Evolutionary conservation across 345 rosid genomes (phyloP).

Genomic region (Populus ilicifolia): DNA sequence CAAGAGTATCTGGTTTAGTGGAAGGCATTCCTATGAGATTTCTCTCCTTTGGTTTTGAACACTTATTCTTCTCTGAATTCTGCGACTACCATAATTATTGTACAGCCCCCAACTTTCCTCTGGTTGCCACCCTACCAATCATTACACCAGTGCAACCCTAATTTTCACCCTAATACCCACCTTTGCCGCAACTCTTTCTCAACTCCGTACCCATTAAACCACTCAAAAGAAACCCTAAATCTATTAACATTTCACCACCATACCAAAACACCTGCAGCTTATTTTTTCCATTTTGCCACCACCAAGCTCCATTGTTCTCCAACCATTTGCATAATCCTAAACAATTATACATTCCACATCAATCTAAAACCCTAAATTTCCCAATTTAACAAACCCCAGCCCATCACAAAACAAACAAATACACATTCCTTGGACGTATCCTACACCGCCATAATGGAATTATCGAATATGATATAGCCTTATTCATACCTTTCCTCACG

Average conservation of each 20-base stretch:
- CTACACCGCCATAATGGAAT: not conserved
- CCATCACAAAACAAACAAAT: not conserved
- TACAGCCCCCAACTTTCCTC: not conserved
- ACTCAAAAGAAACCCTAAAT: not conserved
- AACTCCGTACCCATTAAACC: not conserved
- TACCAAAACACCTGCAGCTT: not conserved
- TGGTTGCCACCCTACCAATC: not conserved
- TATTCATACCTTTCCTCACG: slow-evolving; percentile 46
- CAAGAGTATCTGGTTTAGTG: not conserved
- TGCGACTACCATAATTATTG: not conserved
- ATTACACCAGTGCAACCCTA: not conserved
- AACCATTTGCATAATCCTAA: not conserved
- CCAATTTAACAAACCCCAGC: not conserved
- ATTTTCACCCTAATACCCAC: not conserved
- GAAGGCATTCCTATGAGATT: not conserved
- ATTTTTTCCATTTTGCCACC: slow-evolving; percentile 1
- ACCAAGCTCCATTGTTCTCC: not conserved
- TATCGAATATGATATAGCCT: not conserved
- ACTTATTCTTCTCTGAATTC: not conserved
- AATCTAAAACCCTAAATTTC: not conserved
- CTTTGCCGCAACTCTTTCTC: not conserved
- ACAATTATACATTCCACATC: not conserved
- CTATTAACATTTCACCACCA: not conserved
- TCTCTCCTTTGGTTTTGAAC: not conserved
- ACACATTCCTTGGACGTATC: not conserved